Base-by-base conservation (phyloP, 2,329 filamentous ascomycete species). In the Fusarium sp. region DNA sequence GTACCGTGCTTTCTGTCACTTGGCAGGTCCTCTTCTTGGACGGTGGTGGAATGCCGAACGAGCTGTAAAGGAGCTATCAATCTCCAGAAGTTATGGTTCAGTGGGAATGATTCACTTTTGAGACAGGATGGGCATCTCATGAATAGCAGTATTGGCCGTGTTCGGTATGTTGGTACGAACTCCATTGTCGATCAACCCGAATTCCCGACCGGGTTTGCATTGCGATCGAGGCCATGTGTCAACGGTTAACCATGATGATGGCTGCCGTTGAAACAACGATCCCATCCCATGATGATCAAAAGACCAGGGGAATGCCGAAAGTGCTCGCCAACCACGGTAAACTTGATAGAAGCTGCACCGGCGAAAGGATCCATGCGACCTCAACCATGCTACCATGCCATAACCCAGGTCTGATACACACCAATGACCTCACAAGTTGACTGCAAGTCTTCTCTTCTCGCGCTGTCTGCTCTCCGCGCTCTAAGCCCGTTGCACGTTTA, bases 401-500 rank as follows among this genome's bases (percentile, higher is more conserved):
- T 49, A 59, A 42, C 33, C n/a, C 44, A 52, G 45, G 26, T 55
- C 40, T 60, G 62, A 63, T 71, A 52, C 43, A 65, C 57, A 50
- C 62, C 54, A 68, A 74, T 74, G 72, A 74, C 70, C 70, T 74
- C 70, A 69, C 62, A 69, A 42, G 28, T 19, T 28, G 21, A 46
- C 36, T 55, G 62, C 62, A 59, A 62, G 60, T 56, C 59, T 60
- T 65, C 50, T 66, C 51, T 53, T 64, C 42, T 57, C 59, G 43
- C 43, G 44, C 21, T 58, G 34, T 46, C 34, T 54, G 49, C 40
- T 49, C 33, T 42, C 52, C 56, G 28, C 6, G 36, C 53, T 50
- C 36, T 53, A n/a, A 51, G 50, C 26, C 38, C 26, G 22, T 56
- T 52, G 45, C 62, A 57, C 51, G 57, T 69, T 71, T 63, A 60